A percentile compares a stretch with the other conserved stretches of the same genome.
phyloP scores from a whole-genome alignment of 805 yeast species.

The Candida sakaeoensis region DNA sequence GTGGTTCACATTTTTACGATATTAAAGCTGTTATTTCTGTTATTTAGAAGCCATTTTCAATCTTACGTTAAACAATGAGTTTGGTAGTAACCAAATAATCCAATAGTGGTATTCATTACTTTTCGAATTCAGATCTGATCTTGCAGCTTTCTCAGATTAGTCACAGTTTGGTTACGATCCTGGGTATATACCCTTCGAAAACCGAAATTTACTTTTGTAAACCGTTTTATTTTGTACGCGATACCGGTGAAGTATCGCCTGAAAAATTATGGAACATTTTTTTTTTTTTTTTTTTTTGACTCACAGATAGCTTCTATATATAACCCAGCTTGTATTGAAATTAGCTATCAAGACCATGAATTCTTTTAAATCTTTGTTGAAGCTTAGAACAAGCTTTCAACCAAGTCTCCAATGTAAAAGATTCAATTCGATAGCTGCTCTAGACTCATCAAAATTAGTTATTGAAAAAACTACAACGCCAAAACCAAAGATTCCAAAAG shows the following conservation, averaged over 20 bases:
- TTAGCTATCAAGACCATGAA: neutral
- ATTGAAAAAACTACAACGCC: slow-evolving; percentile 38
- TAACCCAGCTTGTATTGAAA: neutral
- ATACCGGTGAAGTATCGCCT: neutral
- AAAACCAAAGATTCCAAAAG: slow-evolving; percentile 34
- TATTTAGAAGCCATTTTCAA: no score
- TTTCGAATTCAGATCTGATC: no score
- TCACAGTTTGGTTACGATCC: no score
- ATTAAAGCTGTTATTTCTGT: no score
- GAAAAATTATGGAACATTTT: no score
- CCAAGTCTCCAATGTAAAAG: slow-evolving; percentile 1
- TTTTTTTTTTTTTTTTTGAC: neutral
- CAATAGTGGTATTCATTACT: no score
- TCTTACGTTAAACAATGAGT: no score
- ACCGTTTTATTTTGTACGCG: neutral
- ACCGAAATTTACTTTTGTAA: neutral
- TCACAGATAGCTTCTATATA: neutral
- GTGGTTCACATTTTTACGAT: no score
- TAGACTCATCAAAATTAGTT: slow-evolving; percentile 36
- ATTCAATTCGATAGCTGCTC: slow-evolving; percentile 12
- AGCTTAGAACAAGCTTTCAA: neutral
- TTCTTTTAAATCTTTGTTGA: neutral
- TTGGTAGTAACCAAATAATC: no score
- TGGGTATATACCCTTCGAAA: neutral
- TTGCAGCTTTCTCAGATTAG: no score